Conservation (phyloP, 768 basidiomycete species). For the Clitopilus passeckerianus region DNA sequence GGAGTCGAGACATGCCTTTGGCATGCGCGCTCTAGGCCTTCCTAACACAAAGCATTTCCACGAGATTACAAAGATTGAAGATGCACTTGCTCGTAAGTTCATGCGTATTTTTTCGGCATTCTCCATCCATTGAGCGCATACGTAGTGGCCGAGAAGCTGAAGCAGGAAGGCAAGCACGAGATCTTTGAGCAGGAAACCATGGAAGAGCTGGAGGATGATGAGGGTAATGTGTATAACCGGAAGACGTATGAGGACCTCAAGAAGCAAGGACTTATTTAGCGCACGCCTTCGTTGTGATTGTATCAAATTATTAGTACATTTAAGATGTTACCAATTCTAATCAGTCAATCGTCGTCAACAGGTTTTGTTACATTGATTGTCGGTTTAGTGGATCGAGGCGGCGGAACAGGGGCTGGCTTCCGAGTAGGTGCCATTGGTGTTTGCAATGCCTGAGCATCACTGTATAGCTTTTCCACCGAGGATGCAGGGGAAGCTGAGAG, state of each 20-base stretch:
- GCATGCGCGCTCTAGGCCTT: slow-evolving; percentile 94
- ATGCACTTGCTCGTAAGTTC: slow-evolving; percentile 85
- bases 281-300: background rate
- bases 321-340: background rate
- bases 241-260: slow-evolving; percentile 98
- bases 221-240: slow-evolving; percentile 96
- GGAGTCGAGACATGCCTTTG: slow-evolving; percentile 96
- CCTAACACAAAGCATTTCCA: slow-evolving; percentile 99
- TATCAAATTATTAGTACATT: background rate
- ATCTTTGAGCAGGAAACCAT: slow-evolving; percentile 91
- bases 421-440: slow-evolving; percentile 58
- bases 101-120: background rate
- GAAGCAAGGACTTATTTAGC: slow-evolving; percentile 86
- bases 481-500: slow-evolving; percentile 75
- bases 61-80: slow-evolving; percentile 95
- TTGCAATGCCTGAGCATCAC: slow-evolving; percentile 65
- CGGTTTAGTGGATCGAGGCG: slow-evolving; percentile 27
- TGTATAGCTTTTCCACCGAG: slow-evolving; percentile 82
- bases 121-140: background rate
- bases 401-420: slow-evolving; percentile 42
- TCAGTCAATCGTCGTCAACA: background rate
- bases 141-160: slow-evolving; percentile 93
- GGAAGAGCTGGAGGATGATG: slow-evolving; percentile 97
- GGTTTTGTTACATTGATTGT: slow-evolving; percentile 1
- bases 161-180: slow-evolving; percentile 93